Conservation (phyloP, 805 yeast species). For the Scheffersomyces lignosus region DNA sequence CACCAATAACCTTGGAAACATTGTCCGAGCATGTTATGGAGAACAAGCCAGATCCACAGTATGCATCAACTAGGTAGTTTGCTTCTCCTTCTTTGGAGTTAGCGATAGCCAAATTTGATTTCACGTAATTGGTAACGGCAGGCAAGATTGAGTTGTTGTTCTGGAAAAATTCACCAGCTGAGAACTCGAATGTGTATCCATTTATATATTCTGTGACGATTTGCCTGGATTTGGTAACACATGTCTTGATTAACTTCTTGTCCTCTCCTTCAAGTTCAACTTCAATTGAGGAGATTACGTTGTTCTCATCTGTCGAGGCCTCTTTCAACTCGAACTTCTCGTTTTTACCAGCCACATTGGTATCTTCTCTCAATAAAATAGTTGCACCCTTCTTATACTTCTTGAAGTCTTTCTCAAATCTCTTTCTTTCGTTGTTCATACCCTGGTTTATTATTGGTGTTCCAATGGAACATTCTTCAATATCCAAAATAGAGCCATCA, state of each 20-base stretch:
- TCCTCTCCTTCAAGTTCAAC: conserved; percentile 17
- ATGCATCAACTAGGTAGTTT: conserved; percentile 84
- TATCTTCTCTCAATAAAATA: conserved; percentile 76
- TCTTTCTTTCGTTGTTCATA: conserved; percentile 63
- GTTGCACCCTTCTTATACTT: conserved; percentile 80
- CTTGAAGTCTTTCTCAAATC: conserved; percentile 48
- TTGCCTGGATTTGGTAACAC: conserved; percentile 76
- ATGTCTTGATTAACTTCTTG: conserved; percentile 55
- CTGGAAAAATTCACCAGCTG: conserved; percentile 96
- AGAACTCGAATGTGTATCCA: conserved; percentile 79
- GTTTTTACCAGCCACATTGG: conserved; percentile 39
- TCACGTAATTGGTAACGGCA: conserved; percentile 76
- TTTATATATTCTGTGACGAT: conserved; percentile 75
- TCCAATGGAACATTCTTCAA: conserved; percentile 92
- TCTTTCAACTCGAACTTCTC: conserved; percentile 21
- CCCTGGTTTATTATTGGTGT: conserved; percentile 77
- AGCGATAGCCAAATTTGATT: conserved; percentile 55
- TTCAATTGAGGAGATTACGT: conserved; percentile 29
- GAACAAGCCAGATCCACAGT: conserved; percentile 94
- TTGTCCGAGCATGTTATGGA: conserved; percentile 81
- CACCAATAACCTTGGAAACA: conserved; percentile 87
- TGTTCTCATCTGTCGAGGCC: conserved; percentile 45
- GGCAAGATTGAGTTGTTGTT: conserved; percentile 92
- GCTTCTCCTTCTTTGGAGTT: conserved; percentile 30
- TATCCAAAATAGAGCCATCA: conserved; percentile 69